Conservation (phyloP, 139 green algal species). For the Gonium pectorale region DNA sequence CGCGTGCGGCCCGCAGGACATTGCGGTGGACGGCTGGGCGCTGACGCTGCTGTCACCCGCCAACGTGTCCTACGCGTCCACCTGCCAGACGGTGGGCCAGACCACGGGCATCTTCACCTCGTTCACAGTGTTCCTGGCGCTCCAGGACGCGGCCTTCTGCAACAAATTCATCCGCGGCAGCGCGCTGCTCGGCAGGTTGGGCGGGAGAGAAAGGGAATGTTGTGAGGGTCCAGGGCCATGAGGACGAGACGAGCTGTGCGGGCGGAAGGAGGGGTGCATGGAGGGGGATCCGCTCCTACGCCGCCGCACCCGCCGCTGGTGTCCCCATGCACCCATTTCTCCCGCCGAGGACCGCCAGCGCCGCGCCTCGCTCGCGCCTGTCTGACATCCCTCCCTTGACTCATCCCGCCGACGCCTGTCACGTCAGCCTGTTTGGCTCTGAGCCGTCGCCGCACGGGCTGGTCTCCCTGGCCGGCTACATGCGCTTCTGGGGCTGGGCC, state of each 20-base stretch:
- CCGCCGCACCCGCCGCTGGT: no score
- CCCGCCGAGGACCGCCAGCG: no score
- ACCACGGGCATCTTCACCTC: constrained; percentile 93
- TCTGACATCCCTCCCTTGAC: no score
- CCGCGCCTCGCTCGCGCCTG: no score
- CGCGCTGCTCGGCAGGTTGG: constrained; percentile 23
- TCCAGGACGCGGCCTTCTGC: constrained; percentile 82
- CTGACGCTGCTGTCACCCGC: constrained; percentile 86
- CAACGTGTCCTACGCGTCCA: constrained; percentile 90
- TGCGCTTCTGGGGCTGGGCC: constrained; percentile 86
- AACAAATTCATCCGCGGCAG: constrained; percentile 75
- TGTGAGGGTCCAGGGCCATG: background rate
- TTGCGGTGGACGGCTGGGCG: constrained; percentile 96
- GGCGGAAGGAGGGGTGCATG: no score
- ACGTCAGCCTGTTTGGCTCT: constrained; percentile 42
- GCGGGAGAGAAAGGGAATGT: no score
- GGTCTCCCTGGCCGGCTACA: constrained; percentile 81
- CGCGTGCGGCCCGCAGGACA: constrained; percentile 76
- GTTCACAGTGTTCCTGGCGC: constrained; percentile 94
- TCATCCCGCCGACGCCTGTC: no score
- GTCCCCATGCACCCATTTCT: no score
- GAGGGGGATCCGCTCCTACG: no score
- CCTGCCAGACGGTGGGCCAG: constrained; percentile 94
- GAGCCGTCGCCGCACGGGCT: constrained; percentile 47
- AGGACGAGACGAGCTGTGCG: no score